Evolutionary conservation across 768 basidiomycete species (phyloP).

Genomic region (Tylopilus plumbeoviolaceoides): DNA sequence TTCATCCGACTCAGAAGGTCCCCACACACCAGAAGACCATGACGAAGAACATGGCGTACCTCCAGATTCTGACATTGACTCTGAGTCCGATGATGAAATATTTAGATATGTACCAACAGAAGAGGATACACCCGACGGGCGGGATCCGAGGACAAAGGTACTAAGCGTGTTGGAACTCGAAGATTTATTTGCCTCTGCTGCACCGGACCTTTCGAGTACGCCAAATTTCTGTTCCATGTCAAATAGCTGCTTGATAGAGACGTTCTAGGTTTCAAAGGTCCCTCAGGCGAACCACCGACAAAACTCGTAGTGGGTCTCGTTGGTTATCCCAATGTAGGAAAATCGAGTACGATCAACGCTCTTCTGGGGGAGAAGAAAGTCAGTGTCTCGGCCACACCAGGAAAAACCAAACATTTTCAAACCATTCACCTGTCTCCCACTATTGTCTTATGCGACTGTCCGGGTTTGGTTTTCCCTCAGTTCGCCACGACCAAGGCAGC

Average conservation of each 20-base stretch:
- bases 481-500: constrained; percentile 97
- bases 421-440: constrained; percentile 90
- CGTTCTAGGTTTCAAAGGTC: constrained; percentile 57
- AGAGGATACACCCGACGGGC: constrained; percentile 45
- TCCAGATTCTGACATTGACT: constrained; percentile 27
- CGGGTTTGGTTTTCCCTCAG: constrained; percentile 96
- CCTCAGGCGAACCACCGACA: constrained; percentile 50
- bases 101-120: constrained; percentile 52
- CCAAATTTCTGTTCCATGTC: constrained; percentile 11
- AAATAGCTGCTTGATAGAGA: constrained; percentile 1
- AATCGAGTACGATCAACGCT: constrained; percentile 97
- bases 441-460: constrained; percentile 93
- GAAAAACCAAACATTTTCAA: constrained; percentile 99
- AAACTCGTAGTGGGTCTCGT: constrained; percentile 86
- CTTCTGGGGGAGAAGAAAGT: constrained; percentile 96
- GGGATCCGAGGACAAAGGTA: constrained; percentile 69
- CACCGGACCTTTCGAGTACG: constrained; percentile 69
- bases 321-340: constrained; percentile 98
- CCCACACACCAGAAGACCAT: constrained; percentile 24
- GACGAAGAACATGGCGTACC: constrained; percentile 29
- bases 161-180: constrained; percentile 87
- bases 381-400: constrained; percentile 96
- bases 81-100: constrained; percentile 34
- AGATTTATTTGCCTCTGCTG: constrained; percentile 64
- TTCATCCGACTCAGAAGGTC: constrained; percentile 31